Conservation (phyloP, 2,329 filamentous ascomycete genomes). For the Thermothelomyces thermophilus region DNA sequence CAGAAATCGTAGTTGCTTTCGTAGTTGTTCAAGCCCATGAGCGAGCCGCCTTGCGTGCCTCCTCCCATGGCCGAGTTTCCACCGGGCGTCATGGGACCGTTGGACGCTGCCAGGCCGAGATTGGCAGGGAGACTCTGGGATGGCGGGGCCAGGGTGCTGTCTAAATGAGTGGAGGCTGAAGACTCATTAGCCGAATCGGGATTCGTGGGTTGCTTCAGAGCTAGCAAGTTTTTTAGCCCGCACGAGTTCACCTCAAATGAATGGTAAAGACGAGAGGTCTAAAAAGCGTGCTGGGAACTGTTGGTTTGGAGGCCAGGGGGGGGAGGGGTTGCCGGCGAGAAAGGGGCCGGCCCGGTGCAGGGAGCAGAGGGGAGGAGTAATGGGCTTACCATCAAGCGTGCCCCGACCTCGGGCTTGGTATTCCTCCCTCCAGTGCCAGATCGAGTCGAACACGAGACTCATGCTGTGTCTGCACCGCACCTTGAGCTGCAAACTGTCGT, state of each 20-base stretch:
- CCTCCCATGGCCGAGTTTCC: conserved; percentile 40
- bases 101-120: conserved; percentile 39
- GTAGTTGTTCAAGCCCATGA: conserved; percentile 51
- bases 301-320: too few relatives aligned
- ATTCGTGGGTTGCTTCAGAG: conserved; percentile 80
- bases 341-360: too few relatives aligned
- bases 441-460: conserved; percentile 77
- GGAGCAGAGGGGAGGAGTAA: neutral
- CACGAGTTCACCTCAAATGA: conserved; percentile 25
- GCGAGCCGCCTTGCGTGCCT: conserved; percentile 38
- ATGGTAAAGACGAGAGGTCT: conserved; percentile 10
- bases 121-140: conserved; percentile 44
- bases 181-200: conserved; percentile 72
- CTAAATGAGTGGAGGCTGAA: conserved; percentile 59
- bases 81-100: conserved; percentile 48
- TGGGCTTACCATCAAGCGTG: conserved; percentile 60
- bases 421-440: conserved; percentile 80
- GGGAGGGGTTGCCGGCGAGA: too few relatives aligned
- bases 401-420: conserved; percentile 66
- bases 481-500: conserved; percentile 70
- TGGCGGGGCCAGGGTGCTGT: conserved; percentile 49
- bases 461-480: conserved; percentile 80
- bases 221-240: conserved; percentile 39
- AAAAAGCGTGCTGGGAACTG: neutral
- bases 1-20: conserved; percentile 77